Percentiles rank a stretch among this genome's conserved stretches.
Conservation (phyloP, 306 rosid species). For the Cucurbita pepo region DNA sequence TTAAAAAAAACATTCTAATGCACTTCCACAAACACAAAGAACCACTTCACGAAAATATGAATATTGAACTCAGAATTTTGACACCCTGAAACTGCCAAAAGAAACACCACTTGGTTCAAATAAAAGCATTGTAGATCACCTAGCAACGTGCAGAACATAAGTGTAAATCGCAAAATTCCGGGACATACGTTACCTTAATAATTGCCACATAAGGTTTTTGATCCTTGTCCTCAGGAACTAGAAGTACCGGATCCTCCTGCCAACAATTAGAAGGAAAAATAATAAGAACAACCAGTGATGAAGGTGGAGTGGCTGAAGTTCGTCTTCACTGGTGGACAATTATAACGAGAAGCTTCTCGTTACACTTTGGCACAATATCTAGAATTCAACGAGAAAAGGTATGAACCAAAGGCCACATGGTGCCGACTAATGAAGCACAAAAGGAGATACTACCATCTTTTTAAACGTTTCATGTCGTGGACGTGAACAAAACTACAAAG, state of each 20-base stretch:
- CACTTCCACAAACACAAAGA: neutral
- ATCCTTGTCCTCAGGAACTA: slow-evolving; percentile 40
- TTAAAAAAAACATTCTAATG: neutral
- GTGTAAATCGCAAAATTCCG: neutral
- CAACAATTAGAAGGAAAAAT: slow-evolving; percentile 2
- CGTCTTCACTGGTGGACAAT: neutral
- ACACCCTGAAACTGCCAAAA: slow-evolving; percentile 3
- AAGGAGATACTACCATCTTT: neutral
- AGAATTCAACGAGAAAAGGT: neutral
- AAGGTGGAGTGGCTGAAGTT: neutral
- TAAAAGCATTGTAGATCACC: neutral
- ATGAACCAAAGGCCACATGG: neutral
- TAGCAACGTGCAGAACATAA: neutral
- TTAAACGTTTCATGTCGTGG: neutral
- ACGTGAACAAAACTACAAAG: neutral
- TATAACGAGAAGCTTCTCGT: neutral
- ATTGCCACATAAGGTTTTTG: slow-evolving; percentile 93
- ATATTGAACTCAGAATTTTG: neutral
- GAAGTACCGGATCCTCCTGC: slow-evolving; percentile 95
- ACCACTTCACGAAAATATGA: neutral
- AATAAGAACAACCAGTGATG: neutral
- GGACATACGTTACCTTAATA: slow-evolving; percentile 41
- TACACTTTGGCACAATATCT: neutral
- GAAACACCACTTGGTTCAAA: neutral
- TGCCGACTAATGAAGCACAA: neutral